A percentile compares a stretch with the other conserved stretches of the same genome.
phyloP scores from a whole-genome alignment of 306 rosid genomes.

The Trifolium repens region DNA sequence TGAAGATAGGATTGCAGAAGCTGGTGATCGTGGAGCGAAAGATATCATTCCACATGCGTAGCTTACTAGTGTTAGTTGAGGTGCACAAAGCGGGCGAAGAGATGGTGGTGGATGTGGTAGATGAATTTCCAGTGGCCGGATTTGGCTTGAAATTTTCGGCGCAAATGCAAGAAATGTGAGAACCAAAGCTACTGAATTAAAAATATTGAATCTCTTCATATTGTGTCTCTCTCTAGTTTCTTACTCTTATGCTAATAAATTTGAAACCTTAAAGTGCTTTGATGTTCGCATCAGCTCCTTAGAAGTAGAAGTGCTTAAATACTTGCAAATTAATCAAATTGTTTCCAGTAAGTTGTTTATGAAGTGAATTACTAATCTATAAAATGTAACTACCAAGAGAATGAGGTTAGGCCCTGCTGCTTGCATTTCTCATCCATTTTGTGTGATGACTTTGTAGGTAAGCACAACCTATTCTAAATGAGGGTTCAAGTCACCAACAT shows the following conservation, averaged over 20 bases:
- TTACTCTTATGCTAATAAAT: slow-evolving; percentile 17
- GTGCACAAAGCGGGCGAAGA: slow-evolving; percentile 64
- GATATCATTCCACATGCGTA: slow-evolving; percentile 72
- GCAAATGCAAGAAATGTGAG: slow-evolving; percentile 47
- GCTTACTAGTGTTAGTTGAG: slow-evolving; percentile 71
- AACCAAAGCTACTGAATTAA: slow-evolving; percentile 33
- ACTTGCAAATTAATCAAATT: slow-evolving; percentile 38
- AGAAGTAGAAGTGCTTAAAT: slow-evolving; percentile 52
- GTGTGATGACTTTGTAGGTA: slow-evolving; percentile 73
- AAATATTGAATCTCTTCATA: slow-evolving; percentile 54
- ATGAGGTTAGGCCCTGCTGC: slow-evolving; percentile 47
- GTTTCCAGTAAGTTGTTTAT: slow-evolving; percentile 36
- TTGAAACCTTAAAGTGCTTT: slow-evolving; percentile 28
- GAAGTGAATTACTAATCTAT: slow-evolving; percentile 35
- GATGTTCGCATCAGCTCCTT: slow-evolving; percentile 34
- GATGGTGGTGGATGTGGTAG: slow-evolving; percentile 10
- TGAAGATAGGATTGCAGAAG: slow-evolving; percentile 12
- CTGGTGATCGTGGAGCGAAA: slow-evolving; percentile 38
- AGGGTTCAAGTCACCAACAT: slow-evolving; percentile 45
- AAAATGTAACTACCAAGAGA: slow-evolving; percentile 49
- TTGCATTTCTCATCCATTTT: slow-evolving; percentile 54
- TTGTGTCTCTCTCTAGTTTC: slow-evolving; percentile 9
- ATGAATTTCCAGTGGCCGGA: slow-evolving; percentile 2
- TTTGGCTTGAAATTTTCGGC: slow-evolving; percentile 49
- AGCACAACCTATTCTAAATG: slow-evolving; percentile 35